Conservation (phyloP, 805 yeast species). For the Saitoella complicata region DNA sequence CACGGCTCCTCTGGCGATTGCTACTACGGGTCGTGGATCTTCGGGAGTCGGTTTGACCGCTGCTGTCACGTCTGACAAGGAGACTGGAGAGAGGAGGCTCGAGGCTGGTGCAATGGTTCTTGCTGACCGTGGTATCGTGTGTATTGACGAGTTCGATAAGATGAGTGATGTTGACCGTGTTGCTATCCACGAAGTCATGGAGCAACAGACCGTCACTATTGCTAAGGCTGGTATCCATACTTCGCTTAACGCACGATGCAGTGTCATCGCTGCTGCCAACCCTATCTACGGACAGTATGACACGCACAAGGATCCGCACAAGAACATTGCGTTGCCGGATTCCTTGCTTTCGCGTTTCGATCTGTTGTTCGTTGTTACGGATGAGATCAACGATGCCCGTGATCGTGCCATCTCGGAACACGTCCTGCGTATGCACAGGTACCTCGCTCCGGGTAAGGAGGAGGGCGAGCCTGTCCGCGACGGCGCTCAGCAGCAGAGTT, state of each 20-base stretch:
- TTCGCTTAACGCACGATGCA: constrained; percentile 87
- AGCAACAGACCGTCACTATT: constrained; percentile 95
- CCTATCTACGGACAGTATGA: constrained; percentile 96
- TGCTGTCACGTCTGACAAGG: constrained; percentile 90
- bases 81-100: constrained; percentile 88
- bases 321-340: constrained; percentile 92
- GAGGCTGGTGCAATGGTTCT: constrained; percentile 99
- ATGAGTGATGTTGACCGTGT: constrained; percentile 95
- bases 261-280: constrained; percentile 94
- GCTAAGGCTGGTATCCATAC: constrained; percentile 98
- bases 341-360: constrained; percentile 93
- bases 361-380: constrained; percentile 86
- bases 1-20: constrained; percentile 89
- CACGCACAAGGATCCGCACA: constrained; percentile 87
- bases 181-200: constrained; percentile 99
- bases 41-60: constrained; percentile 99
- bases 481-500: constrained; percentile 37
- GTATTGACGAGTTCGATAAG: constrained; percentile 97
- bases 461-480: constrained; percentile 94
- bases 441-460: constrained; percentile 65
- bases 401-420: constrained; percentile 87
- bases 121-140: constrained; percentile 92
- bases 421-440: constrained; percentile 85
- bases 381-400: constrained; percentile 70
- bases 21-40: constrained; percentile 98